Evolutionary conservation across 805 yeast genomes (phyloP), one percentile per base, ranked within the genome.

Genomic region (Hanseniaspora clermontiae): DNA sequence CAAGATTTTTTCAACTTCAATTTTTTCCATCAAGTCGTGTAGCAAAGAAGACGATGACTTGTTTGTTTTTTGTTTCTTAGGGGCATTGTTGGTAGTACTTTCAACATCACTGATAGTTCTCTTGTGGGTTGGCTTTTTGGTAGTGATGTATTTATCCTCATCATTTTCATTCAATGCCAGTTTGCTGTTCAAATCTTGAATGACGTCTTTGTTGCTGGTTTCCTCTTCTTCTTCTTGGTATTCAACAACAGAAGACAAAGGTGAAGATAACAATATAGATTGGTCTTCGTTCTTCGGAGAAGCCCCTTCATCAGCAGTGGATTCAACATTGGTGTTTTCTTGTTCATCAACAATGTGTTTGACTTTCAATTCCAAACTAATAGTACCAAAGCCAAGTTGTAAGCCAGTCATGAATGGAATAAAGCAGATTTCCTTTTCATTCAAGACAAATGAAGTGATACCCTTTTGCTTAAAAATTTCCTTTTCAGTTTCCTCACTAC

Each of bases 371-470:
- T 53, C 57, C 11, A 53, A 34, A 31, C 40, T 36, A 14, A 46
- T 14, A 10, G 27, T 9, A 12, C 67, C 81, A 54, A 91, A 76
- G 63, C 87, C 91, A 53, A 90, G 63, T 20, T 81, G 69, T 7
- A 86, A 73, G 43, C 83, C 83, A 48, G 77, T 73, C 43, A 80
- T 74, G 55, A 77, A 75, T 7, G 93, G 93, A 64, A 89, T 70
- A 2, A 74, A 70, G 20, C 87, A 74, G 2, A 79, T 71, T 68
- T 90, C 95, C 56, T 76, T 78, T 58, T 79, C 76, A 58, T 77
- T 70, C 49, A 90, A 52, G 11, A 65, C 69, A 52, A 68, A 68
- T 1, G 70, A 68, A 0, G 67, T 64, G 39, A 65, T 50, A 10
- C 57, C 57, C 14, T 56, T 57, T 9, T 54, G 39, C 14, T 61